Evolutionary conservation across 1,139 yeast species (phyloP).

Genomic region (Pneumocystis sp.): DNA sequence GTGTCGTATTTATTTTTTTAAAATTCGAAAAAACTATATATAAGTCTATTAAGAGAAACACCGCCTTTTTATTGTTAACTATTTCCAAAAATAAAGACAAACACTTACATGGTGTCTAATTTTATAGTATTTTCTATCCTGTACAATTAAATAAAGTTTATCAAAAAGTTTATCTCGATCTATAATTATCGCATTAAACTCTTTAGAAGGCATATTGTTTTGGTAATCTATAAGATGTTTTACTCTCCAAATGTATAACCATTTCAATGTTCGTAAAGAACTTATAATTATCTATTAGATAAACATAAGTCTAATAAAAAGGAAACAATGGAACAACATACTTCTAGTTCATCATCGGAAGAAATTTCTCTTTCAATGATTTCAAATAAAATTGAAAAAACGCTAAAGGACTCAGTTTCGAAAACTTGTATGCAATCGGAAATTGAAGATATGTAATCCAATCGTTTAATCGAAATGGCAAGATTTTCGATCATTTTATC

Average conservation of each 20-base stretch:
- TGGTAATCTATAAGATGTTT: neutral
- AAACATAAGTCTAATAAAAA: neutral
- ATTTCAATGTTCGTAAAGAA: neutral
- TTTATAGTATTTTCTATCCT: neutral
- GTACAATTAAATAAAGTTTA: neutral
- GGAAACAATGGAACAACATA: neutral
- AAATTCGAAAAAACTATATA: neutral
- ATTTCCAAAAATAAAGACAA: neutral
- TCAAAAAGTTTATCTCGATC: neutral
- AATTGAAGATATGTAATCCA: slow-evolving; percentile 10
- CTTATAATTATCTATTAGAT: neutral
- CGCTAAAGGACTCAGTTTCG: slow-evolving; percentile 7
- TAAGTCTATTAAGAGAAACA: neutral
- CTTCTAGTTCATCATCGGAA: neutral
- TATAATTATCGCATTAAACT: neutral
- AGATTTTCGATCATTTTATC: slow-evolving; percentile 2
- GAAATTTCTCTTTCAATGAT: neutral
- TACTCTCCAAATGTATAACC: neutral
- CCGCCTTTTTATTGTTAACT: neutral
- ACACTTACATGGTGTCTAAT: neutral
- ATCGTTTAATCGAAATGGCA: slow-evolving; percentile 2
- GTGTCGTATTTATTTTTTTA: neutral
- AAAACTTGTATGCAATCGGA: slow-evolving; percentile 8
- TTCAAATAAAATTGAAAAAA: neutral
- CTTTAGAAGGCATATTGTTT: neutral